These are phyloP conservation scores for Actinomortierella ambigua DNA, from an alignment of 371 early-diverging fungal genomes.

Conservation along the genomic window DNA sequence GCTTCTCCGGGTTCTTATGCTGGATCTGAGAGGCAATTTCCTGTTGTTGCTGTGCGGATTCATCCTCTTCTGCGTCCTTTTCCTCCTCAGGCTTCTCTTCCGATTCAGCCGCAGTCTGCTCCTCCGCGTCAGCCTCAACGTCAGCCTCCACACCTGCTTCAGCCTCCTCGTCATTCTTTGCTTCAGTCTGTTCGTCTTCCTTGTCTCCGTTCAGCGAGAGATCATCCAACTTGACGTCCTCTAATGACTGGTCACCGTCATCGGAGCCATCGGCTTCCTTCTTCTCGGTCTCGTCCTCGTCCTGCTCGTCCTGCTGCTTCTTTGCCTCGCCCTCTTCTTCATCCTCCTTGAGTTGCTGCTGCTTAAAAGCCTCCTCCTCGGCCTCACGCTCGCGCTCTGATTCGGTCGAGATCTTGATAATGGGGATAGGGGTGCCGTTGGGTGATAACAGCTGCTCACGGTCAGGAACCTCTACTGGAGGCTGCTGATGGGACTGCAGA, in stretches of 20 bases:
- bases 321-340: slow-evolving; percentile 47
- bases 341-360: slow-evolving; percentile 24
- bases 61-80: slow-evolving; percentile 16
- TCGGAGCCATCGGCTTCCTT: slow-evolving; percentile 12
- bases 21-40: slow-evolving; percentile 14
- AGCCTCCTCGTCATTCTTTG: slow-evolving; percentile 17
- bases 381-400: slow-evolving; percentile 30
- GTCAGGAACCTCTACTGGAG: slow-evolving; percentile 14
- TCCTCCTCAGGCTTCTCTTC: slow-evolving; percentile 15
- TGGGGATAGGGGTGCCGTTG: slow-evolving; percentile 42
- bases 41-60: too few species aligned
- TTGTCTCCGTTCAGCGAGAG: slow-evolving; percentile 29
- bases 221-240: slow-evolving; percentile 39
- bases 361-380: slow-evolving; percentile 21
- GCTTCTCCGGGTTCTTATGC: slow-evolving; percentile 43
- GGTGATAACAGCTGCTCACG: slow-evolving; percentile 40
- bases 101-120: slow-evolving; percentile 26
- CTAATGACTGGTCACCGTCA: slow-evolving; percentile 39
- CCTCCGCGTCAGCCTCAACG: slow-evolving; percentile 15
- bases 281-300: too few species aligned
- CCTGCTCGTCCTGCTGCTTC: slow-evolving; percentile 6
- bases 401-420: slow-evolving; percentile 44
- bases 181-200: slow-evolving; percentile 22
- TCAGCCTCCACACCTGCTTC: slow-evolving; percentile 29
- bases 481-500: not conserved